Evolutionary conservation across 2,329 filamentous ascomycete genomes (phyloP).

Genomic region (Leptographium procerum): DNA sequence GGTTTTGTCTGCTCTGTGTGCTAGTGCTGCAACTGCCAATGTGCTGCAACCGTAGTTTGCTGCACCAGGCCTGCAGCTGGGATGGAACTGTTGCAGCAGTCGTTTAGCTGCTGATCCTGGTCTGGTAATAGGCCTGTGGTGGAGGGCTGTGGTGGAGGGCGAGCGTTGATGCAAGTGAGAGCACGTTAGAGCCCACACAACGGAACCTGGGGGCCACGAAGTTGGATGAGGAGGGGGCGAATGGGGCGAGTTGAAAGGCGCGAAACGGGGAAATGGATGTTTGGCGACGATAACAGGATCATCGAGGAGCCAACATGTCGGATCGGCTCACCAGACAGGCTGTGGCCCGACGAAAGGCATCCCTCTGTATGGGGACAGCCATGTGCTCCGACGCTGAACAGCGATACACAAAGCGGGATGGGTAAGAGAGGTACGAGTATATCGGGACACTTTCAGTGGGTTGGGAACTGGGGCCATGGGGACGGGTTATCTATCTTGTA

Average conservation of each 20-base stretch:
- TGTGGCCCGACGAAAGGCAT: neutral
- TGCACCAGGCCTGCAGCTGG: neutral
- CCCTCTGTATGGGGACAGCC: neutral
- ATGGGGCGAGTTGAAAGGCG: neutral
- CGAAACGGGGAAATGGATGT: neutral
- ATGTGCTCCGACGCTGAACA: neutral
- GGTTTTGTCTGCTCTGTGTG: slow-evolving; percentile 1
- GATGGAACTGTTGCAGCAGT: neutral
- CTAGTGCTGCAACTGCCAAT: slow-evolving; percentile 2
- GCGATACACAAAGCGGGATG: neutral
- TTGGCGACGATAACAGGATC: neutral
- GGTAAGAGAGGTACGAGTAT: neutral
- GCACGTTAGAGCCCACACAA: slow-evolving; percentile 4
- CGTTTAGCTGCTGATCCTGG: slow-evolving; percentile 6
- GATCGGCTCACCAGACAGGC: neutral
- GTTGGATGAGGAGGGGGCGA: neutral
- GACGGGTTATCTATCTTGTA: neutral
- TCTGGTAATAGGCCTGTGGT: slow-evolving; percentile 2
- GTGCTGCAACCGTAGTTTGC: neutral
- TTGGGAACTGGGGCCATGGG: neutral
- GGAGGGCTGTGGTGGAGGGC: neutral
- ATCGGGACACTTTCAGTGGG: neutral
- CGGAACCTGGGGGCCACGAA: neutral
- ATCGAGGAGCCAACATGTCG: neutral
- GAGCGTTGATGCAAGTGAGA: slow-evolving; percentile 2